Conservation (phyloP, 306 rosid species). For the Vicia villosa region DNA sequence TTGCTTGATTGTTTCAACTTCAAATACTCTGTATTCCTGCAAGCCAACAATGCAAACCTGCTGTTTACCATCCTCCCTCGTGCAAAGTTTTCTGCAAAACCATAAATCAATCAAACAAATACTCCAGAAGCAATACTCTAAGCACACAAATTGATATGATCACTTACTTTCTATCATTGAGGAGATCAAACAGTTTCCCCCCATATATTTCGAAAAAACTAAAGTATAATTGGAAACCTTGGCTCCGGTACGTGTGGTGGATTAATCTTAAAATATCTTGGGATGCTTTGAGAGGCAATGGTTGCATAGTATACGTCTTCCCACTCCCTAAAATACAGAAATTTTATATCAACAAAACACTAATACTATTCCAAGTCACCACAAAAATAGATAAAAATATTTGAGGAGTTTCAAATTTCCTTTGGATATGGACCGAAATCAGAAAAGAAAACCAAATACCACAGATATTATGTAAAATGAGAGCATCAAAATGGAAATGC, state of each 20-base stretch:
- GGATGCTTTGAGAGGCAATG: conserved; percentile 84
- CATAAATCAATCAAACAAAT: conserved; percentile 39
- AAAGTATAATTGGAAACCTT: conserved; percentile 71
- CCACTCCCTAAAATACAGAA: conserved; percentile 64
- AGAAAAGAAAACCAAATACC: too few relatives aligned
- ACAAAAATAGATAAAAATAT: too few relatives aligned
- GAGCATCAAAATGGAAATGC: too few relatives aligned
- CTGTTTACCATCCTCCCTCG: conserved; percentile 92
- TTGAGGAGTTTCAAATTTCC: too few relatives aligned
- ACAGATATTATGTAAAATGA: too few relatives aligned
- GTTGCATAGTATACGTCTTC: conserved; percentile 89
- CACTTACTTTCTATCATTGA: conserved; percentile 78
- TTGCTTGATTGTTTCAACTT: conserved; percentile 71
- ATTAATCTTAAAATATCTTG: conserved; percentile 67
- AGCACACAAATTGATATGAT: conserved; percentile 25
- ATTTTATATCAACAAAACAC: conserved; percentile 16
- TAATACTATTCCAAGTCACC: not conserved
- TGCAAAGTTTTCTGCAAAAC: conserved; percentile 73
- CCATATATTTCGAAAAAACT: conserved; percentile 92
- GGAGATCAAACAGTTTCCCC: conserved; percentile 83
- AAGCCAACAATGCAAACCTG: conserved; percentile 89
- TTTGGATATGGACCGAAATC: too few relatives aligned
- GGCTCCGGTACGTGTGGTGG: conserved; percentile 65
- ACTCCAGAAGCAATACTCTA: conserved; percentile 21
- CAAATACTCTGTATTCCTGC: conserved; percentile 72